Conservation (phyloP, 2,329 filamentous ascomycete genomes). For the Neofusicoccum sp. region DNA sequence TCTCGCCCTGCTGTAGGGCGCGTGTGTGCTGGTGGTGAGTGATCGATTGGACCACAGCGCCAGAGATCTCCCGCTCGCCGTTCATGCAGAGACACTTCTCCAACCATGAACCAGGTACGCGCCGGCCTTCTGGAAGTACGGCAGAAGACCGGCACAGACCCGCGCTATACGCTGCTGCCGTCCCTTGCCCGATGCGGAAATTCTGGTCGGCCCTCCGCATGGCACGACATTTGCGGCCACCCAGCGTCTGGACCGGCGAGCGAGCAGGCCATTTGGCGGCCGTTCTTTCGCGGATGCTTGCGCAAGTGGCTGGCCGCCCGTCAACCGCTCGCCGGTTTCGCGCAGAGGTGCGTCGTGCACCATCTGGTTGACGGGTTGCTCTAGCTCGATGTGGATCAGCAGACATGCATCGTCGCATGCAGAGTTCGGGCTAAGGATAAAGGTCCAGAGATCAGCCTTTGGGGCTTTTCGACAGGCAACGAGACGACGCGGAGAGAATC, state of each 20-base stretch:
- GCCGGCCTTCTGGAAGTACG: slow-evolving; percentile 11
- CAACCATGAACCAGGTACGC: slow-evolving; percentile 2
- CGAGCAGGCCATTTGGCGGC: neutral
- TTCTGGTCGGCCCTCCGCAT: slow-evolving; percentile 1
- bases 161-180: neutral
- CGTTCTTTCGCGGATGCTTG: neutral
- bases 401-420: slow-evolving; percentile 4
- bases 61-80: neutral
- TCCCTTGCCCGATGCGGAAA: neutral
- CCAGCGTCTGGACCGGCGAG: neutral
- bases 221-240: slow-evolving; percentile 6
- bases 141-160: slow-evolving; percentile 13
- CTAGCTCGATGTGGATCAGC: neutral
- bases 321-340: neutral
- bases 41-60: slow-evolving; percentile 8
- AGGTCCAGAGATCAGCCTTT: neutral
- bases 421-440: neutral
- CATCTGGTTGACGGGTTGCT: neutral
- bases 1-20: slow-evolving; percentile 12
- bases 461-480: neutral
- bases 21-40: neutral
- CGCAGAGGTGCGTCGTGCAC: neutral
- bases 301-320: neutral
- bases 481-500: neutral
- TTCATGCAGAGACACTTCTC: slow-evolving; percentile 1